A percentile compares a stretch with the other conserved stretches of the same genome.
Conservation (phyloP, 2,329 filamentous ascomycete genomes). For the Nannizziopsis barbatae region DNA sequence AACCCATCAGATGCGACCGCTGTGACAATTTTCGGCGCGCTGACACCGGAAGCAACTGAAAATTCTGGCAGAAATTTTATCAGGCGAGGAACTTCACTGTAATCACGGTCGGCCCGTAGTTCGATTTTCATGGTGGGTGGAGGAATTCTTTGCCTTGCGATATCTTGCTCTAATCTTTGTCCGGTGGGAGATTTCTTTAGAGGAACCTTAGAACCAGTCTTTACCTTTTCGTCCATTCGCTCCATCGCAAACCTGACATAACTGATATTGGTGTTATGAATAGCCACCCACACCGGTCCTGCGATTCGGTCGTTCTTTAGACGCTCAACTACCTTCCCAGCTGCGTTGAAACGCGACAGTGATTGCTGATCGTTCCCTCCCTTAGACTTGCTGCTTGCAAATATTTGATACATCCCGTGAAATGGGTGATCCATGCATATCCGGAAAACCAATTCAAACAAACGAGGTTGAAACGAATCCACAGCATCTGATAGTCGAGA, state of each 20-base stretch:
- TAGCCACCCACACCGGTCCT: conserved; percentile 53
- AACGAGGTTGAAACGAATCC: conserved; percentile 61
- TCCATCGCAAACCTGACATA: conserved; percentile 43
- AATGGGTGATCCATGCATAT: conserved; percentile 92
- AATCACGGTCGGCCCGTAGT: conserved; percentile 61
- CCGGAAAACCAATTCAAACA: conserved; percentile 62
- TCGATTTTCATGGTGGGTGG: conserved; percentile 82
- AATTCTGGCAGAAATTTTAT: conserved; percentile 61
- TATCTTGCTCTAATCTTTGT: conserved; percentile 49
- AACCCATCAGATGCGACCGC: conserved; percentile 65
- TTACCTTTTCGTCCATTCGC: conserved; percentile 49
- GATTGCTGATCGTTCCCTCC: conserved; percentile 61
- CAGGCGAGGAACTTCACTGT: conserved; percentile 65
- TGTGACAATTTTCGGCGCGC: conserved; percentile 86
- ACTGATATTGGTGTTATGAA: conserved; percentile 62
- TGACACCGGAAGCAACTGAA: conserved; percentile 78
- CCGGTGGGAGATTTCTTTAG: conserved; percentile 55
- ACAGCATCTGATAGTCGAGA: conserved; percentile 70
- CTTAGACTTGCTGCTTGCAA: conserved; percentile 63
- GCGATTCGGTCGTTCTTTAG: conserved; percentile 45
- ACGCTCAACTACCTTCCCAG: conserved; percentile 53
- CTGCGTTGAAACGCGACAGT: conserved; percentile 61
- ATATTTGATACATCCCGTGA: conserved; percentile 95
- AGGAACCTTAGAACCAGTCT: conserved; percentile 52
- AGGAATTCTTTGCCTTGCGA: conserved; percentile 60